A percentile compares a stretch with the other conserved stretches of the same genome.
phyloP scores from a whole-genome alignment of 2,329 filamentous ascomycete species.

The Thermomyces lanuginosus region DNA sequence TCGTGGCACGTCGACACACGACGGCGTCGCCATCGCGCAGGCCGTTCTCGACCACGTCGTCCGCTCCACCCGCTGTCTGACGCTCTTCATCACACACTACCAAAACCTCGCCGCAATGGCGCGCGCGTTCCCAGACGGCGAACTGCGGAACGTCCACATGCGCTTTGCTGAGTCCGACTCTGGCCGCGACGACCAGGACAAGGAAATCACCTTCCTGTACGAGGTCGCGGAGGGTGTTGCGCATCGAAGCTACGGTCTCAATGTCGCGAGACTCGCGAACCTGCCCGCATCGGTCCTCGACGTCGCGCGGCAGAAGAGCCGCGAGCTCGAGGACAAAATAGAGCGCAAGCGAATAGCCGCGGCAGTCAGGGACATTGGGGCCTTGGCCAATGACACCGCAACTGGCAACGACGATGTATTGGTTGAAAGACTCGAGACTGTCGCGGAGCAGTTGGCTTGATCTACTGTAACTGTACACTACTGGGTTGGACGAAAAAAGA shows the following conservation, averaged over 20 bases:
- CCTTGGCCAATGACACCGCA: slow-evolving; percentile 10
- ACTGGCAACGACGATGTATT: slow-evolving; percentile 9
- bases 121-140: slow-evolving; percentile 46
- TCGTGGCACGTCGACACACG: slow-evolving; percentile 82
- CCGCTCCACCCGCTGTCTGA: slow-evolving; percentile 55
- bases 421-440: slow-evolving; percentile 14
- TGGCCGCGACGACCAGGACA: slow-evolving; percentile 42
- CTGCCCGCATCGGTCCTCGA: slow-evolving; percentile 64
- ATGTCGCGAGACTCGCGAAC: slow-evolving; percentile 74
- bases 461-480: too few species aligned
- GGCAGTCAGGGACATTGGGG: slow-evolving; percentile 15
- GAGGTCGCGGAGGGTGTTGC: slow-evolving; percentile 82
- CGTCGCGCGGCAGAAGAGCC: slow-evolving; percentile 61
- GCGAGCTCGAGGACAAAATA: slow-evolving; percentile 61
- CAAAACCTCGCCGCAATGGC: slow-evolving; percentile 67
- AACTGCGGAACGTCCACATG: slow-evolving; percentile 85
- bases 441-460: slow-evolving; percentile 6
- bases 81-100: slow-evolving; percentile 96
- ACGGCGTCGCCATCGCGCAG: slow-evolving; percentile 89
- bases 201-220: slow-evolving; percentile 87
- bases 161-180: slow-evolving; percentile 49
- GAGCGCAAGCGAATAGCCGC: slow-evolving; percentile 42
- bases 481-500: too few species aligned
- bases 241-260: slow-evolving; percentile 84
- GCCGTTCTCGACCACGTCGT: slow-evolving; percentile 78